These are phyloP conservation scores for Jacaranda mimosifolia DNA, from an alignment of 257 asterid species.

Conservation along the genomic window DNA sequence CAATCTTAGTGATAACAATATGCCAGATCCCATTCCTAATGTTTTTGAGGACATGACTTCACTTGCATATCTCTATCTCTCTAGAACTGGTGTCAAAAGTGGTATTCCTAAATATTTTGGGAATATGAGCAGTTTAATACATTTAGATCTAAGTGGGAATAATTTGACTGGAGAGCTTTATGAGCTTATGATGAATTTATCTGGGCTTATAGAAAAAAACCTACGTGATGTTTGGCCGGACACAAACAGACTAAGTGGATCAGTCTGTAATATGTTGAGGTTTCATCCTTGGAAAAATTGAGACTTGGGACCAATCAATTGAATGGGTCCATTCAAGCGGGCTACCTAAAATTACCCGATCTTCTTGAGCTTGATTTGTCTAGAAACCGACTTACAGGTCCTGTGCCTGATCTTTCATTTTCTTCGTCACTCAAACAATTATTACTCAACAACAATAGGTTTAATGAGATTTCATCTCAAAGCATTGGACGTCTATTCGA, in stretches of 20 bases:
- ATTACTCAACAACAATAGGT: background rate
- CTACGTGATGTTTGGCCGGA: background rate
- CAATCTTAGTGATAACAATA: too few species aligned
- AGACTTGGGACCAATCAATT: background rate
- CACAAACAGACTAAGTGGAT: background rate
- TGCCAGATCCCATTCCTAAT: background rate
- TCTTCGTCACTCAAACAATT: background rate
- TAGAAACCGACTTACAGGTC: background rate
- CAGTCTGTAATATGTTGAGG: background rate
- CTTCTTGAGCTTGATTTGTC: background rate
- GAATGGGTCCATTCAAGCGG: background rate
- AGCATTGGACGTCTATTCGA: constrained; percentile 26
- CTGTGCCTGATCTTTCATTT: background rate
- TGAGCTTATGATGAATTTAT: background rate
- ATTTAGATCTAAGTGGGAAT: background rate
- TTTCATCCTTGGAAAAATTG: background rate
- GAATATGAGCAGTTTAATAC: background rate
- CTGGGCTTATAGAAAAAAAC: background rate
- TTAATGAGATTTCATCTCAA: background rate
- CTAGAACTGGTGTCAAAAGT: background rate
- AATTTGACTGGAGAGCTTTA: background rate
- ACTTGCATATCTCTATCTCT: background rate
- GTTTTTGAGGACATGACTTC: background rate
- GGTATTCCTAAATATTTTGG: constrained; percentile 18
- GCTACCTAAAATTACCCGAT: background rate